Conservation (phyloP, 306 rosid species). For the Hylodesmum podocarpum region DNA sequence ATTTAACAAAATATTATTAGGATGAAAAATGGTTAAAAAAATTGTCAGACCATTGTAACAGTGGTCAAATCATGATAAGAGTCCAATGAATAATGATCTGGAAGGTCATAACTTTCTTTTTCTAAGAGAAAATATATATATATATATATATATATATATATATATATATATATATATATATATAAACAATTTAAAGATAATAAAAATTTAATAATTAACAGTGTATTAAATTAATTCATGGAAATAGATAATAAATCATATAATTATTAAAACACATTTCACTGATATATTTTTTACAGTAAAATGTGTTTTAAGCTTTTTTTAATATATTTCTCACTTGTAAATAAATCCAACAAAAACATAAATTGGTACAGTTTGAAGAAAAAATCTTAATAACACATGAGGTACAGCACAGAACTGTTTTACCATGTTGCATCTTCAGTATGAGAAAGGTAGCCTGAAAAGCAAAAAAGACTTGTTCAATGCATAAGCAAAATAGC, state of each 20-base stretch:
- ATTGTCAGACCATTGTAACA: no score
- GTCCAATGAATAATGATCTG: no score
- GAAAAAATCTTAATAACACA: not conserved
- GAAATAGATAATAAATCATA: not conserved
- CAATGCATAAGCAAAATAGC: not conserved
- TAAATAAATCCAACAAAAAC: not conserved
- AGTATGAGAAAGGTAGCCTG: slow-evolving; percentile 36
- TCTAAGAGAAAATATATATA: no score
- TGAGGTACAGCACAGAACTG: not conserved
- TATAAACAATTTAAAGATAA: no score
- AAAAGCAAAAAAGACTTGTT: not conserved
- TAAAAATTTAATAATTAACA: not conserved
- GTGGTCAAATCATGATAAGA: no score
- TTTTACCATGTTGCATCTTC: not conserved
- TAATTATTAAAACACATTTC: not conserved
- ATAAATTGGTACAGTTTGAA: not conserved
- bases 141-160: no score
- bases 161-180: no score
- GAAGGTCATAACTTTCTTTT: no score
- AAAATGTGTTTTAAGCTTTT: no score
- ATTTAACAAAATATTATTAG: no score
- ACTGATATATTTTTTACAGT: no score
- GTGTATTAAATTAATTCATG: not conserved
- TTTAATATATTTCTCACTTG: not conserved
- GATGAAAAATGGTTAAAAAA: no score